Evolutionary conservation across 306 rosid species (phyloP).

Genomic region (Cicer arietinum): DNA sequence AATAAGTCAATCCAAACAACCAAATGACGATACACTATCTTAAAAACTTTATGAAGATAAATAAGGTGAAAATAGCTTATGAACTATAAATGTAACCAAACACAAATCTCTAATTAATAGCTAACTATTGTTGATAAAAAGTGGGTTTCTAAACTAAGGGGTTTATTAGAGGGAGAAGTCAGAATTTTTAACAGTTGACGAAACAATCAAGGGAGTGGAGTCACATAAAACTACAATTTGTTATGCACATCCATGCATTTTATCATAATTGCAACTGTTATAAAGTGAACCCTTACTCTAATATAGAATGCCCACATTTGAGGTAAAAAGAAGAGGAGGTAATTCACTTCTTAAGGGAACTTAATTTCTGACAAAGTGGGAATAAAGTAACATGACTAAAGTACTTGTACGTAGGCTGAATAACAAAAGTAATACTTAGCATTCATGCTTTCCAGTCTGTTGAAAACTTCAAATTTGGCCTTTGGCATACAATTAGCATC

Average conservation of each 20-base stretch:
- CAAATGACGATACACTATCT: too few relatives aligned
- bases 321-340: background rate
- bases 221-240: background rate
- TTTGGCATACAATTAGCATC: slow-evolving; percentile 27
- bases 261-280: background rate
- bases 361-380: slow-evolving; percentile 8
- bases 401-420: slow-evolving; percentile 25
- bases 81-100: too few relatives aligned
- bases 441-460: slow-evolving; percentile 28
- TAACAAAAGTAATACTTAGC: slow-evolving; percentile 2
- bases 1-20: too few relatives aligned
- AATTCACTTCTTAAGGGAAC: slow-evolving; percentile 17
- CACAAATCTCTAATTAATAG: too few relatives aligned
- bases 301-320: background rate
- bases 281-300: background rate
- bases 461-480: slow-evolving; percentile 35
- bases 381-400: slow-evolving; percentile 16
- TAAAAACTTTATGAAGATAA: too few relatives aligned
- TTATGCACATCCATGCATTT: slow-evolving; percentile 2
- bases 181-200: background rate
- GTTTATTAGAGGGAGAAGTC: background rate
- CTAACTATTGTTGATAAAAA: too few relatives aligned
- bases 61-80: too few relatives aligned
- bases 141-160: background rate
- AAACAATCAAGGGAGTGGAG: background rate